These are phyloP conservation scores for Dittrichia graveolens DNA, from an alignment of 129 eudicot species.

Conservation along the genomic window DNA sequence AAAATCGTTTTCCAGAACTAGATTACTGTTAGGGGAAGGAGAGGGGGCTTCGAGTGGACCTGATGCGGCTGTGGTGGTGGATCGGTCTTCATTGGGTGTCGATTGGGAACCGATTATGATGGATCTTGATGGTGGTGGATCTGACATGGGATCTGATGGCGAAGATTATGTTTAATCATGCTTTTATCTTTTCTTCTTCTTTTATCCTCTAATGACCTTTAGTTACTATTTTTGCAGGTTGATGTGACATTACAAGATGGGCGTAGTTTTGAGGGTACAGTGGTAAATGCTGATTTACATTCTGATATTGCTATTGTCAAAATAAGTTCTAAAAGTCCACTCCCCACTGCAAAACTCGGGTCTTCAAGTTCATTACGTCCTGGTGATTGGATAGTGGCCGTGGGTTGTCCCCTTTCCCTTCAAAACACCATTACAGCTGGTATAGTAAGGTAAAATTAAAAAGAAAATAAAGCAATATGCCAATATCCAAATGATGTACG, in stretches of 20 bases:
- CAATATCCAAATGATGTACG: neutral
- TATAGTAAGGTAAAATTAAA: slow-evolving; percentile 66
- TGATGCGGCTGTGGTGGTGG: too few species aligned
- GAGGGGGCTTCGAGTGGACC: too few species aligned
- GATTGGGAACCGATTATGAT: too few species aligned
- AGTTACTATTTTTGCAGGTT: slow-evolving; percentile 47
- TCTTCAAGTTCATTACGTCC: slow-evolving; percentile 82
- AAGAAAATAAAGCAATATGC: neutral
- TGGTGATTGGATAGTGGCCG: slow-evolving; percentile 93
- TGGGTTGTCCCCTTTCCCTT: slow-evolving; percentile 94
- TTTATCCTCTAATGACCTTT: too few species aligned
- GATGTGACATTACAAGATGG: slow-evolving; percentile 97
- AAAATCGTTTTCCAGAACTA: too few species aligned
- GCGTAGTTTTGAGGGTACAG: slow-evolving; percentile 90
- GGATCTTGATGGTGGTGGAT: too few species aligned
- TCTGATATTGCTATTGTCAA: slow-evolving; percentile 90
- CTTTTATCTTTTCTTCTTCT: too few species aligned
- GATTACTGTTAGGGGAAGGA: too few species aligned
- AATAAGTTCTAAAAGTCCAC: slow-evolving; percentile 82
- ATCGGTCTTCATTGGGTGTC: too few species aligned
- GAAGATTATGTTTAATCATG: too few species aligned
- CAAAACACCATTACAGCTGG: slow-evolving; percentile 94
- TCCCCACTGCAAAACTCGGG: slow-evolving; percentile 88
- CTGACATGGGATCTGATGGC: too few species aligned
- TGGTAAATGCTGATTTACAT: slow-evolving; percentile 87